Conservation (phyloP, 2,329 filamentous ascomycete genomes). For the Fusarium chuoi region DNA sequence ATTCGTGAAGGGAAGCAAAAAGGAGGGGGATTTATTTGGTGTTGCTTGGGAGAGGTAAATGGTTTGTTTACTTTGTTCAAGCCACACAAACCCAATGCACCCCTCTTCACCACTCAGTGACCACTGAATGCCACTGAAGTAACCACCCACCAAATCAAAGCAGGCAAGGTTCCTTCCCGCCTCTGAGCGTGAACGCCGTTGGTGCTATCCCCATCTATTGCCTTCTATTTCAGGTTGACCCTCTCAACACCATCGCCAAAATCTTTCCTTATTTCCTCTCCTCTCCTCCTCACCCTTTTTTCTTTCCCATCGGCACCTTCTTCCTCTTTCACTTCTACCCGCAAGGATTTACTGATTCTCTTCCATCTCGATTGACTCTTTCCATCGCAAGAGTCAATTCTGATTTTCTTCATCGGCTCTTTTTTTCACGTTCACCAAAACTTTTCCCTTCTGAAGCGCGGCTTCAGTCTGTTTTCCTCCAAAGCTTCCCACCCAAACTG, state of each 20-base stretch:
- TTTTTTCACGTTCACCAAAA: background rate
- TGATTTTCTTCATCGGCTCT: slow-evolving; percentile 15
- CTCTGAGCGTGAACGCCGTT: slow-evolving; percentile 16
- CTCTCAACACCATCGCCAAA: slow-evolving; percentile 36
- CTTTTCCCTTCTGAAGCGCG: background rate
- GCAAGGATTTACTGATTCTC: slow-evolving; percentile 1
- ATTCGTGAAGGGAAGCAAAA: background rate
- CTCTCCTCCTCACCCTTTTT: background rate
- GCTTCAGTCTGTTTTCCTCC: background rate
- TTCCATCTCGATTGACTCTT: slow-evolving; percentile 4
- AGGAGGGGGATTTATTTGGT: background rate
- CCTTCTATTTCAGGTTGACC: slow-evolving; percentile 20
- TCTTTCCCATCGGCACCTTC: background rate
- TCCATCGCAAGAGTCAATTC: background rate
- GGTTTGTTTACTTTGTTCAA: slow-evolving; percentile 42
- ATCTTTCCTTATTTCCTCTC: slow-evolving; percentile 17
- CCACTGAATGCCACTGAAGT: slow-evolving; percentile 1
- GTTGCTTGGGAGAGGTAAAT: slow-evolving; percentile 19
- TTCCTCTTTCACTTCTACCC: slow-evolving; percentile 12
- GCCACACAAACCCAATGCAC: slow-evolving; percentile 2
- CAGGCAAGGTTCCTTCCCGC: slow-evolving; percentile 5
- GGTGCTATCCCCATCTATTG: slow-evolving; percentile 15
- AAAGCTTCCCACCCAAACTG: background rate
- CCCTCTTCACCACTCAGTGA: slow-evolving; percentile 1
- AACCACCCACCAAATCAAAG: background rate